phyloP scores from a whole-genome alignment of 768 basidiomycete genomes.

The Naganishia antarctica region DNA sequence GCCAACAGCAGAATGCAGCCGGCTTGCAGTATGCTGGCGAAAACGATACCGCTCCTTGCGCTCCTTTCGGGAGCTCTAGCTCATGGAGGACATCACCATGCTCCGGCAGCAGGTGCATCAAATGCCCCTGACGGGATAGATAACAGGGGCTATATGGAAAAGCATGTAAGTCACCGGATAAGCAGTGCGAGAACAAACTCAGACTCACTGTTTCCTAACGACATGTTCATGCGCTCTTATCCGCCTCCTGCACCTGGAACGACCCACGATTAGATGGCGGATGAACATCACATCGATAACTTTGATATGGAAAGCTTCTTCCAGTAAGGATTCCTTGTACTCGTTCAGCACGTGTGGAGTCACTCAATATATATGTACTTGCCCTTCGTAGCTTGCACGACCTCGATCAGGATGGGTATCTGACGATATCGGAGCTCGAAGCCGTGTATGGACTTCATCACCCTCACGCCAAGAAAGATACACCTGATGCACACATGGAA shows the following conservation, averaged over 20 bases:
- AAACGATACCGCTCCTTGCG: conserved; percentile 1
- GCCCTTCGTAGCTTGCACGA: conserved; percentile 70
- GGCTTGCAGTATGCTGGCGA: not conserved
- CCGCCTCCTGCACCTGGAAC: not conserved
- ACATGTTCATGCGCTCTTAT: not conserved
- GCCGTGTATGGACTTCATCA: conserved; percentile 96
- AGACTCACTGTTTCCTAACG: no score
- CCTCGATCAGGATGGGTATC: conserved; percentile 72
- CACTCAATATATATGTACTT: not conserved
- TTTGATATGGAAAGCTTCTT: conserved; percentile 89
- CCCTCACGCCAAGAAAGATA: conserved; percentile 61
- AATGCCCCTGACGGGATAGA: conserved; percentile 18
- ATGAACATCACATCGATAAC: conserved; percentile 48
- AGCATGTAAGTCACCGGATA: conserved; percentile 69
- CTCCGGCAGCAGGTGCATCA: not conserved
- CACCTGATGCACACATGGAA: conserved; percentile 63
- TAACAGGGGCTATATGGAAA: conserved; percentile 61
- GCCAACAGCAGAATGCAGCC: not conserved
- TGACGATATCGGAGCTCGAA: conserved; percentile 83
- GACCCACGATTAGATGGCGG: conserved; percentile 37
- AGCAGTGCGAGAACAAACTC: no score
- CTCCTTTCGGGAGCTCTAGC: not conserved
- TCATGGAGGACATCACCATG: conserved; percentile 11
- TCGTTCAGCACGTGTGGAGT: no score
- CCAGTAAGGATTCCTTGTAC: conserved; percentile 31